phyloP scores from a whole-genome alignment of 1,139 yeast genomes.

The Lodderomyces pseudojiufengensis region DNA sequence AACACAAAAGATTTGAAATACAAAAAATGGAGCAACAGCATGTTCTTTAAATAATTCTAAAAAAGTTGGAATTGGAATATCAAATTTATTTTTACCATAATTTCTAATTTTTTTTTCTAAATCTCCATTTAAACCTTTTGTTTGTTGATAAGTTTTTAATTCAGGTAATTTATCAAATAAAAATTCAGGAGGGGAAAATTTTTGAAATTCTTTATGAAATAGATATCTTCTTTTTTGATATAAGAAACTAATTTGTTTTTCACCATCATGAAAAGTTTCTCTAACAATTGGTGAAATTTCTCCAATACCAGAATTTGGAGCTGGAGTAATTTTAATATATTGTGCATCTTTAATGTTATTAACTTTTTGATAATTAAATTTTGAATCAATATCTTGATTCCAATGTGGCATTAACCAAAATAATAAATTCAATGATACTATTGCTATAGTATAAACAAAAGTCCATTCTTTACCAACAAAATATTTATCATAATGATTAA shows the following conservation, averaged over 20 bases:
- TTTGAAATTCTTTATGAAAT: constrained; percentile 49
- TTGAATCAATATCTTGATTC: constrained; percentile 70
- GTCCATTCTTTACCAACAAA: constrained; percentile 86
- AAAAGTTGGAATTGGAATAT: constrained; percentile 92
- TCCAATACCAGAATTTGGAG: constrained; percentile 81
- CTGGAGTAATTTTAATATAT: constrained; percentile 73
- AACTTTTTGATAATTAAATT: constrained; percentile 66
- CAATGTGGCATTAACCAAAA: constrained; percentile 94
- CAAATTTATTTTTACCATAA: constrained; percentile 85
- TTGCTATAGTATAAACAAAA: constrained; percentile 74
- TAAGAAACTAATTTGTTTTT: constrained; percentile 64
- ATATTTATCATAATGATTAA: constrained; percentile 69
- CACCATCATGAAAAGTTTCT: constrained; percentile 56
- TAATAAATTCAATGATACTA: constrained; percentile 69
- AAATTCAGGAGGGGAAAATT: constrained; percentile 81
- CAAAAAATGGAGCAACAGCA: constrained; percentile 97
- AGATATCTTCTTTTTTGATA: constrained; percentile 93
- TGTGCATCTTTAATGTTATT: constrained; percentile 56
- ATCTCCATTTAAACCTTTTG: constrained; percentile 63
- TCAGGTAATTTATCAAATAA: constrained; percentile 62
- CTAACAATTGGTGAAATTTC: constrained; percentile 68
- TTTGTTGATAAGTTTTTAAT: constrained; percentile 55
- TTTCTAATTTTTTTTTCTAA: constrained; percentile 52
- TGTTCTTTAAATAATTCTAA: constrained; percentile 90
- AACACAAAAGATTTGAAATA: constrained; percentile 92